Conservation (phyloP, 805 yeast genomes). For the Yarrowia keelungensis region DNA sequence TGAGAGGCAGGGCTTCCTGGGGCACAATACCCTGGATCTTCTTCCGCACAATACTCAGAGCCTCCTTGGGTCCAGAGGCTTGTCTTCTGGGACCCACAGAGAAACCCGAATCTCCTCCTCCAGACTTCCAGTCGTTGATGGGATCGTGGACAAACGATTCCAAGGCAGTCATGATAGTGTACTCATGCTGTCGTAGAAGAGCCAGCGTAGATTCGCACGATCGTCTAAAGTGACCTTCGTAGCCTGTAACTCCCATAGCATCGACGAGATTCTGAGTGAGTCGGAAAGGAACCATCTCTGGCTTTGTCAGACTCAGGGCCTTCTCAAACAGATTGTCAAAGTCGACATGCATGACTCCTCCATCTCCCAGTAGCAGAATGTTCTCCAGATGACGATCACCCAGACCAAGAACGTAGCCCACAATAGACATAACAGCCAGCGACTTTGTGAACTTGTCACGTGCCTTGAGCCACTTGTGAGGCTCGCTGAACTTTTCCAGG, state of each 20-base stretch:
- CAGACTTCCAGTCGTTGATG: constrained; percentile 74
- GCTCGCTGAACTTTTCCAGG: constrained; percentile 86
- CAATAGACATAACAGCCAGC: constrained; percentile 95
- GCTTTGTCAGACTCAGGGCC: constrained; percentile 69
- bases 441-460: constrained; percentile 77
- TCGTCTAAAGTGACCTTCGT: constrained; percentile 87
- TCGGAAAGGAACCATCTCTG: constrained; percentile 95
- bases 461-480: constrained; percentile 83
- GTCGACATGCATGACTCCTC: constrained; percentile 89
- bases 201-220: constrained; percentile 84
- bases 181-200: constrained; percentile 77
- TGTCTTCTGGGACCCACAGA: constrained; percentile 44
- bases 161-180: constrained; percentile 83
- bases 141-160: constrained; percentile 95
- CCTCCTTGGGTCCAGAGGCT: constrained; percentile 62
- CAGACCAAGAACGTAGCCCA: constrained; percentile 89
- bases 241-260: constrained; percentile 85
- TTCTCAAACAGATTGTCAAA: constrained; percentile 96
- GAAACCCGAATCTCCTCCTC: constrained; percentile 42
- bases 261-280: constrained; percentile 87
- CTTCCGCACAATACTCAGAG: constrained; percentile 72
- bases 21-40: constrained; percentile 85
- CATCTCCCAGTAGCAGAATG: constrained; percentile 75
- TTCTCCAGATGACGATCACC: constrained; percentile 98
- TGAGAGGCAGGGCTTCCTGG: constrained; percentile 82